Conservation (phyloP, 345 rosid species). For the Abelmoschus esculentus region DNA sequence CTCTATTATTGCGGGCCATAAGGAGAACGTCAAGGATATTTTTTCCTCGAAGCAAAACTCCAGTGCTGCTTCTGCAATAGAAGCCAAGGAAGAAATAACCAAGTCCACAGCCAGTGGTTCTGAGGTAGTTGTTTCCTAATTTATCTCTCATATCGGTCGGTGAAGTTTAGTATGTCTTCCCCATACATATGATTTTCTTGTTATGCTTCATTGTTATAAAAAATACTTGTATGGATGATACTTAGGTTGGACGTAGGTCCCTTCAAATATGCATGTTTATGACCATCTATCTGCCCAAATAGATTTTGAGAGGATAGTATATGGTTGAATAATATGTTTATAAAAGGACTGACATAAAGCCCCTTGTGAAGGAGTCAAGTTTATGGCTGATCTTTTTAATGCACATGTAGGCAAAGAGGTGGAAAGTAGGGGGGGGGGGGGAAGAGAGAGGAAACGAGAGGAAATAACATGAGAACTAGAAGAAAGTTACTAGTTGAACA, state of each 20-base stretch:
- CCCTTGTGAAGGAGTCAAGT: background rate
- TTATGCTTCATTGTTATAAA: background rate
- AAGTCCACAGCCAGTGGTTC: slow-evolving; percentile 16
- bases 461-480: background rate
- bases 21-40: slow-evolving; percentile 11
- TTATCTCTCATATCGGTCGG: background rate
- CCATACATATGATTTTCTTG: background rate
- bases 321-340: background rate
- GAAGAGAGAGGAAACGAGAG: background rate
- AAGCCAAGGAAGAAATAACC: slow-evolving; percentile 23
- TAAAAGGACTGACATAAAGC: background rate
- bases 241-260: background rate
- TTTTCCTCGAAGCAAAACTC: slow-evolving; percentile 19
- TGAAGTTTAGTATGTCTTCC: background rate
- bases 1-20: slow-evolving; percentile 12
- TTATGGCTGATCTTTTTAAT: background rate
- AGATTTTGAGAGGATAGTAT: background rate
- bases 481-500: background rate
- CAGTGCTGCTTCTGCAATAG: slow-evolving; percentile 15
- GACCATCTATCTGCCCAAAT: background rate
- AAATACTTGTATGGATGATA: background rate
- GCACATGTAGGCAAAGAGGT: background rate
- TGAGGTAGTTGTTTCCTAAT: slow-evolving; percentile 27
- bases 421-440: background rate
- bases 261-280: background rate